A percentile compares a stretch with the other conserved stretches of the same genome.
These are phyloP conservation scores for Exophiala sp. DNA, from an alignment of 2,329 filamentous ascomycete species.

Conservation along the genomic window DNA sequence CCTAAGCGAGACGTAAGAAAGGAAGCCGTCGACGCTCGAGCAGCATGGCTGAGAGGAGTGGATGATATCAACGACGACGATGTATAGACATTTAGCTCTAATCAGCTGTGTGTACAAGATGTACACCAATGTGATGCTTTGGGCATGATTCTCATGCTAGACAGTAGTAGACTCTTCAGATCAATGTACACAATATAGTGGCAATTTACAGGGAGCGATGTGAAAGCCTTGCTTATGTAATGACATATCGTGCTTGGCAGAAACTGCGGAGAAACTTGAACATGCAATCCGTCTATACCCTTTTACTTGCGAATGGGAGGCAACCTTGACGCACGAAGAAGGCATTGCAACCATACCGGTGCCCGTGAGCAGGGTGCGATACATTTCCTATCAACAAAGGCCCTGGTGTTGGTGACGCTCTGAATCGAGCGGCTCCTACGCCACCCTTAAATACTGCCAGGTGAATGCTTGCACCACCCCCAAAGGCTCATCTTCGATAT, in stretches of 20 bases:
- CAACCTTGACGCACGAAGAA: no score
- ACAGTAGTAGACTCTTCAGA: no score
- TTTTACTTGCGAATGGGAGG: background rate
- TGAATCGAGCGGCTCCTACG: background rate
- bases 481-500: slow-evolving; percentile 8
- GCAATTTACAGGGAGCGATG: no score
- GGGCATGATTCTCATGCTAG: no score
- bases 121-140: no score
- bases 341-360: background rate
- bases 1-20: slow-evolving; percentile 56
- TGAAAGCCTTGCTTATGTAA: background rate
- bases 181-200: no score
- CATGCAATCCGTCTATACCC: background rate
- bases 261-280: background rate
- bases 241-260: background rate
- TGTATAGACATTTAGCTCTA: slow-evolving; percentile 10
- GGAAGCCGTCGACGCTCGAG: slow-evolving; percentile 56
- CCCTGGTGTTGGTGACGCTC: background rate
- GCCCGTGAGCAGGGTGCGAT: background rate
- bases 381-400: background rate
- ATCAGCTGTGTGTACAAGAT: no score
- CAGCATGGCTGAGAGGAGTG: slow-evolving; percentile 52
- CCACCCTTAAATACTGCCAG: slow-evolving; percentile 3
- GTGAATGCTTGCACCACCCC: slow-evolving; percentile 8
- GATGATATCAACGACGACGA: slow-evolving; percentile 52